Percentiles rank a stretch among this genome's conserved stretches.
Conservation (phyloP, 192 early-diverging fungal genomes). For the Coemansia sp. region DNA sequence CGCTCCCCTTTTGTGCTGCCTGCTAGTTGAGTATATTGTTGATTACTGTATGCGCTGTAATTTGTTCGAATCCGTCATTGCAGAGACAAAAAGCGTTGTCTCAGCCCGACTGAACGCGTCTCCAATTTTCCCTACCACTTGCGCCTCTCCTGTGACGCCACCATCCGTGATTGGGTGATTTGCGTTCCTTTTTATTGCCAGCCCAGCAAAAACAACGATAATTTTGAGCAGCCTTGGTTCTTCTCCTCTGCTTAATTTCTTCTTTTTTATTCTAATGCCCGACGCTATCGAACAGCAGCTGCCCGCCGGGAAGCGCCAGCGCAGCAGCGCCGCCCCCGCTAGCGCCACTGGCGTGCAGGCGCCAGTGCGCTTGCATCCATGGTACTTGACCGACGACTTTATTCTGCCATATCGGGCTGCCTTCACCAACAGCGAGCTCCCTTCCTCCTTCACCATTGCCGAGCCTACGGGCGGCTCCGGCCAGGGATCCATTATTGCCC, state of each 20-base stretch:
- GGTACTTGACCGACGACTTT: constrained; percentile 26
- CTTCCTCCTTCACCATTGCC: neutral
- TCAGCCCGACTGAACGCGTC: no score
- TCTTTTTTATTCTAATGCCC: neutral
- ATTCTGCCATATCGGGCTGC: constrained; percentile 8
- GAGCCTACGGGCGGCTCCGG: neutral
- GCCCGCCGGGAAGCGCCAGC: constrained; percentile 23
- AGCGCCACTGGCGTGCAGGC: neutral
- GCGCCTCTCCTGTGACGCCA: no score
- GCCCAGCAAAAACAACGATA: no score
- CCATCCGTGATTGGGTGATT: no score
- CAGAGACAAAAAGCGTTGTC: no score
- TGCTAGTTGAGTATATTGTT: no score
- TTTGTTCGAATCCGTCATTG: no score
- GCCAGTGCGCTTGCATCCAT: constrained; percentile 9
- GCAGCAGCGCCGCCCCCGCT: neutral
- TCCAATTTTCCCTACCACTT: no score
- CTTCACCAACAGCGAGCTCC: constrained; percentile 5
- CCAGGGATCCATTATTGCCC: constrained; percentile 11
- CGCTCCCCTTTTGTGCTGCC: no score
- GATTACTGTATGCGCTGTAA: no score
- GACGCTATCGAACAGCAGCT: neutral
- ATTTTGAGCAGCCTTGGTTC: no score
- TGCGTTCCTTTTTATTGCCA: no score
- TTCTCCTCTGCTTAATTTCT: neutral